phyloP scores from a whole-genome alignment of 257 asterid genomes.

The Lavandula angustifolia region DNA sequence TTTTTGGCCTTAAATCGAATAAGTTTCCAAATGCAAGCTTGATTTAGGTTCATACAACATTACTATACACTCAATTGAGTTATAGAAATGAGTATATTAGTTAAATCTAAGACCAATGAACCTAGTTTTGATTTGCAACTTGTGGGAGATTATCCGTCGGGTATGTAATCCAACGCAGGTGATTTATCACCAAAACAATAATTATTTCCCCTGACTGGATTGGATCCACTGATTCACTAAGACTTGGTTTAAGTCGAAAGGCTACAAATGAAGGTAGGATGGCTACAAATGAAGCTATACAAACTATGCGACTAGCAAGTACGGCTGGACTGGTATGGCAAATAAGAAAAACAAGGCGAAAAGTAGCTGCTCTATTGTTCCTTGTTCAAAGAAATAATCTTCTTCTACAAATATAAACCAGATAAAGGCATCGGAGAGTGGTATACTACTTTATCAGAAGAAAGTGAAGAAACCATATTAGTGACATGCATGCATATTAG shows the following conservation, averaged over 20 bases:
- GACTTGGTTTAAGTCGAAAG: neutral
- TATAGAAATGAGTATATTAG: neutral
- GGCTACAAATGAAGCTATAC: neutral
- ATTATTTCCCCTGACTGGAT: neutral
- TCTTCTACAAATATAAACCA: neutral
- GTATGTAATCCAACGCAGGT: neutral
- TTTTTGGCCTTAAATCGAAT: too few relatives aligned
- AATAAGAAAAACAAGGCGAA: neutral
- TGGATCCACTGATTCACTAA: neutral
- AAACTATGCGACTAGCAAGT: neutral
- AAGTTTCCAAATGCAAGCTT: neutral
- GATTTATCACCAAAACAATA: neutral
- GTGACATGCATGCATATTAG: neutral
- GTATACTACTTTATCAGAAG: neutral
- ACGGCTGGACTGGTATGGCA: neutral
- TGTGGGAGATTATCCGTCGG: neutral
- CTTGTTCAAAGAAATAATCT: neutral
- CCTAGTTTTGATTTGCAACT: neutral
- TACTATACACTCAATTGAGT: neutral
- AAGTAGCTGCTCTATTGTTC: neutral
- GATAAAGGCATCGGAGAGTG: neutral
- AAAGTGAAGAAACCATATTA: constrained; percentile 1
- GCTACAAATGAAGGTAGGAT: constrained; percentile 1
- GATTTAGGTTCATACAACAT: neutral
- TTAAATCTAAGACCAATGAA: neutral